phyloP scores from a whole-genome alignment of 306 rosid genomes.

The Cicer pinnatifidum region DNA sequence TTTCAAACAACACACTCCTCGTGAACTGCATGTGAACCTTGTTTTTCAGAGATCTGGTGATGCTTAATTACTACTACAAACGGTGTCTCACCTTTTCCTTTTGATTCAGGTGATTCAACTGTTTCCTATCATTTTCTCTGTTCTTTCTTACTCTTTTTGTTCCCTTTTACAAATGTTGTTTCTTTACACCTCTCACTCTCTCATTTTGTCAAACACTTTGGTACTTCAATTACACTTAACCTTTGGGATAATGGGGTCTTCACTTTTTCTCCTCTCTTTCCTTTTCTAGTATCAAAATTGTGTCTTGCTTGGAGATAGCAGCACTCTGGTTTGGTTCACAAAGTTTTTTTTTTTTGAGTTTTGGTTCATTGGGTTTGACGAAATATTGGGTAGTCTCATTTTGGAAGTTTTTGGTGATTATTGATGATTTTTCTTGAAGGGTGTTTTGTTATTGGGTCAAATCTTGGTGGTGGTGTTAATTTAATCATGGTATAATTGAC shows the following conservation, averaged over 20 bases:
- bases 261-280: slow-evolving; percentile 46
- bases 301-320: slow-evolving; percentile 11
- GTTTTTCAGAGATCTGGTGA: slow-evolving; percentile 67
- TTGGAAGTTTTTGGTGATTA: slow-evolving; percentile 44
- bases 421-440: slow-evolving; percentile 44
- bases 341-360: slow-evolving; percentile 42
- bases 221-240: slow-evolving; percentile 46
- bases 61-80: slow-evolving; percentile 56
- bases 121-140: slow-evolving; percentile 41
- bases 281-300: slow-evolving; percentile 46
- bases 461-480: slow-evolving; percentile 31
- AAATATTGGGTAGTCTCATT: slow-evolving; percentile 25
- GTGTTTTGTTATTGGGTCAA: slow-evolving; percentile 36
- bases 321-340: slow-evolving; percentile 34
- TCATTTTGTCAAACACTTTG: slow-evolving; percentile 40
- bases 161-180: slow-evolving; percentile 48
- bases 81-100: slow-evolving; percentile 47
- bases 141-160: slow-evolving; percentile 9
- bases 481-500: slow-evolving; percentile 48
- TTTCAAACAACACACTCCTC: slow-evolving; percentile 45
- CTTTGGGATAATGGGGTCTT: slow-evolving; percentile 50
- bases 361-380: not conserved
- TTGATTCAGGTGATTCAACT: slow-evolving; percentile 76
- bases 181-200: slow-evolving; percentile 46
- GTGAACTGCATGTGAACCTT: slow-evolving; percentile 89